Percentiles rank a stretch among this genome's conserved stretches.
Conservation (phyloP, 495 filamentous ascomycete species). For the Lasiosphaeria ovina region DNA sequence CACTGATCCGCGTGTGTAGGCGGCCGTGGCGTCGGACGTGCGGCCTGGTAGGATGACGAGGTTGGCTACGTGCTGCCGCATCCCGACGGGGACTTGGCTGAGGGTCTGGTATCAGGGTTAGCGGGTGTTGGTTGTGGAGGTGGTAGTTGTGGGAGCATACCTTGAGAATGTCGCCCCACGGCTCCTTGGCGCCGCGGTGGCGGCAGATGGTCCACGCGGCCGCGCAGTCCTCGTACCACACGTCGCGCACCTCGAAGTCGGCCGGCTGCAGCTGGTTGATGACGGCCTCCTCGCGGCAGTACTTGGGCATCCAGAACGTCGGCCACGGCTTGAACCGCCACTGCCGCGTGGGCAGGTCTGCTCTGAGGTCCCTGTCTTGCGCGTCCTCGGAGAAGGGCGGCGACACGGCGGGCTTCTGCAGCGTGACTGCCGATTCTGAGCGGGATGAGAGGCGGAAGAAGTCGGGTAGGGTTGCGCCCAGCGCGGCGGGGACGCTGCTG, state of each 20-base stretch:
- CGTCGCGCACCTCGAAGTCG: slow-evolving; percentile 19
- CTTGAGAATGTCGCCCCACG: slow-evolving; percentile 15
- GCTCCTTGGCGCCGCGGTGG: slow-evolving; percentile 15
- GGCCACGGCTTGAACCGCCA: slow-evolving; percentile 12
- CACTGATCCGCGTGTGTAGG: slow-evolving; percentile 19
- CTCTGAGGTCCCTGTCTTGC: slow-evolving; percentile 13
- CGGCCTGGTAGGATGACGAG: slow-evolving; percentile 15
- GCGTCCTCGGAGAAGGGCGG: slow-evolving; percentile 20
- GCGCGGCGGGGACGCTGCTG: too few species aligned
- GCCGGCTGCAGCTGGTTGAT: slow-evolving; percentile 10
- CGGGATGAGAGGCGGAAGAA: too few species aligned
- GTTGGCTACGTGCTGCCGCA: slow-evolving; percentile 23
- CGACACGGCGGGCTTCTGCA: neutral
- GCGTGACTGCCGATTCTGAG: too few species aligned
- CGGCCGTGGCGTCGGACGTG: slow-evolving; percentile 1
- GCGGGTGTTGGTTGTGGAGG: too few species aligned
- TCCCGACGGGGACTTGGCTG: slow-evolving; percentile 24
- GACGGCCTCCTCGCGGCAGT: slow-evolving; percentile 18
- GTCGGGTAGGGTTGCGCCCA: too few species aligned
- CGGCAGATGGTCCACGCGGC: slow-evolving; percentile 25
- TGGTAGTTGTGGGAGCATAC: too few species aligned
- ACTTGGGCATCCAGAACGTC: slow-evolving; percentile 13
- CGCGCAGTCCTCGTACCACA: slow-evolving; percentile 22
- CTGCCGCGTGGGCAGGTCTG: slow-evolving; percentile 2
- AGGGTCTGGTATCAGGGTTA: slow-evolving; percentile 11